Base-by-base conservation (phyloP, 208 protist species). In the Trypanosoma scelopori region DNA sequence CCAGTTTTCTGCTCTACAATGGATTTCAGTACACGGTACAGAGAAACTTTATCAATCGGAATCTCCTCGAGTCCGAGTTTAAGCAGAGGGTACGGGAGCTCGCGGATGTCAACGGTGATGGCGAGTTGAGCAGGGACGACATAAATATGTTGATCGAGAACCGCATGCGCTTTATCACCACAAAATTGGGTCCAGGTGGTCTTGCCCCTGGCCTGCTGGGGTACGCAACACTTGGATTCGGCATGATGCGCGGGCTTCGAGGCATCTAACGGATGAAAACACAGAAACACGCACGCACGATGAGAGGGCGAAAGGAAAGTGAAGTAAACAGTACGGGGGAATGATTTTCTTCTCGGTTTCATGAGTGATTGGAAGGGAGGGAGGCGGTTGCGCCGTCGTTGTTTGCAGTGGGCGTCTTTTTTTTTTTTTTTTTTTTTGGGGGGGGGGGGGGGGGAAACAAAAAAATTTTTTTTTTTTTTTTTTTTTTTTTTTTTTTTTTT, bases 21-120 rank as follows among this genome's bases (percentile, higher is more conserved):
- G 76, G 68, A 11, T 12, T 84, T 27, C 85, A 86, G 75, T 91
- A 84, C 65, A 50, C 85, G 12, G 75, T 76, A 20, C 81, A 91
- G 75, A 57, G 76, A 69, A 87, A 84, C 56, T 81, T 77, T 68
- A 71, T 91, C 4, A 81, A 91, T 49, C 57, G 76, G 59, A 57
- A 74, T 28, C 47, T 73, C 23, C 63, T 84, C 41, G 75, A 82
- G 69, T 43, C 55, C 22, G 58, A 65, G 37, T 84, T 88, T 69
- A 74, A 76, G 61, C 16, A 48, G n/a, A 83, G 84, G 69, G 51
- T 84, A 52, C 66, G 69, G 48, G 55, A 84, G 55, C 55, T 88
- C 55, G 76, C 75, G 0, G 79, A 86, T 58, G 71, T 82, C 13
- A 82, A 86, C 69, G 72, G 75, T 13, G 77, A 87, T 52, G 81